phyloP scores from a whole-genome alignment of 345 rosid genomes.

The Brassica cretica region DNA sequence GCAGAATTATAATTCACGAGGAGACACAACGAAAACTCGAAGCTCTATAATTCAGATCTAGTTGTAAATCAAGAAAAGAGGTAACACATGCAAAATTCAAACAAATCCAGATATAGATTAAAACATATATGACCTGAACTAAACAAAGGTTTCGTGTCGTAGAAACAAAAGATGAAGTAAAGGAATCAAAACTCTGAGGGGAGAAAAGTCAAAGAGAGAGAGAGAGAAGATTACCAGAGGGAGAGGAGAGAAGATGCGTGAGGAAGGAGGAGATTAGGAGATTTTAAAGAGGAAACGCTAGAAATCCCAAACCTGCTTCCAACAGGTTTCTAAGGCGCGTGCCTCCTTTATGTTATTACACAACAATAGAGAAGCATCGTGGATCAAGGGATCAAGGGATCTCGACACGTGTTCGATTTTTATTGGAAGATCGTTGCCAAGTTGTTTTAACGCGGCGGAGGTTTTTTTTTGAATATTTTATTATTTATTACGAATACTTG shows the following conservation, averaged over 20 bases:
- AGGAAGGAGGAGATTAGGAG: slow-evolving; percentile 21
- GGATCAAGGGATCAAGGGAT: slow-evolving; percentile 24
- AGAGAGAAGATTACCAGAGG: slow-evolving; percentile 22
- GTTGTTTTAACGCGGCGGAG: slow-evolving; percentile 13
- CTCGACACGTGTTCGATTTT: background rate
- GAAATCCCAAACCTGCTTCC: slow-evolving; percentile 4
- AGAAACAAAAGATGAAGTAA: slow-evolving; percentile 20
- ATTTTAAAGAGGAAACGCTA: background rate
- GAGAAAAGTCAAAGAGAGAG: slow-evolving; percentile 18
- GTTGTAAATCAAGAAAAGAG: background rate
- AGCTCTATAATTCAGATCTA: background rate
- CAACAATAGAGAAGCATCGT: slow-evolving; percentile 24
- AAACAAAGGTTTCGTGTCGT: slow-evolving; percentile 28
- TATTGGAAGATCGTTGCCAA: background rate
- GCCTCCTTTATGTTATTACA: background rate
- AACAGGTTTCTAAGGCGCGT: slow-evolving; percentile 19
- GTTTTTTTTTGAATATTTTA: background rate
- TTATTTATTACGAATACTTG: background rate
- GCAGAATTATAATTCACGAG: background rate
- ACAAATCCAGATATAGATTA: background rate
- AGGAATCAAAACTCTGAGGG: background rate
- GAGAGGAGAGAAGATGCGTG: slow-evolving; percentile 23
- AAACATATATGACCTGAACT: background rate
- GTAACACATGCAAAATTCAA: background rate
- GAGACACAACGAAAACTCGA: background rate